Evolutionary conservation across 139 green algal genomes (phyloP), one percentile per base, ranked within the genome.

Genomic region (Pleodorina starrii): DNA sequence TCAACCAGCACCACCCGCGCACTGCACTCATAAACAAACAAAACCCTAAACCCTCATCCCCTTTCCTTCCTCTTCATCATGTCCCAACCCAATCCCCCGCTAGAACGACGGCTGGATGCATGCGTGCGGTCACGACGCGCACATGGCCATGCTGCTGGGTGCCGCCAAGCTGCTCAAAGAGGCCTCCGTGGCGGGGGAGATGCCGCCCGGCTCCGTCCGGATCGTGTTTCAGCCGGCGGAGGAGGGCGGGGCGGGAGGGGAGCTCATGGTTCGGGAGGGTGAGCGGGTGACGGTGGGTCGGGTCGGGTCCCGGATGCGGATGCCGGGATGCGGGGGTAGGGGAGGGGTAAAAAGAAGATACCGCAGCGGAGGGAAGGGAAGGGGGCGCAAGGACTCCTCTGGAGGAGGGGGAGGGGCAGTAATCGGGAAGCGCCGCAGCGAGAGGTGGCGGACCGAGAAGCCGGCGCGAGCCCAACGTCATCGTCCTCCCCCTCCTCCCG

Each of bases 181-280:
- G 35, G 73, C 85, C 1, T 91, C 95, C 44, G 16, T 27, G 35
- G 35, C 88, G 44, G 79, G 87, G 0, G 63, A 60, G 89, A 59
- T 92, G 68, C 59, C 90, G 2, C 69, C 95, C 46, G 97, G 97
- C 79, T 97, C 79, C 10, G 94, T 99, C 40, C 88, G 92, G 43
- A 93, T 99, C 23, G 42, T 99, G 10, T 99, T 99, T 94, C 97
- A 99, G 90, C 97, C 97, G 12, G 97, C 97, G 16, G 97, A 99
- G 92, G 97, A 99, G 91, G 96, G 95, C 25, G 93, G 94, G 17
- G 97, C 94, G 11, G 97, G 97, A 4, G 97, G 86, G 5, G 85
- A 95, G 17, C 23, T 87, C 6, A 96, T 98, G 93, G 91, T 98
- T 16, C 68, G 95, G 38, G 85, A 80, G 54, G 78, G 85, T 59